Base-by-base conservation (phyloP, 2,329 filamentous ascomycete genomes). In the Samsoniella hepiali region DNA sequence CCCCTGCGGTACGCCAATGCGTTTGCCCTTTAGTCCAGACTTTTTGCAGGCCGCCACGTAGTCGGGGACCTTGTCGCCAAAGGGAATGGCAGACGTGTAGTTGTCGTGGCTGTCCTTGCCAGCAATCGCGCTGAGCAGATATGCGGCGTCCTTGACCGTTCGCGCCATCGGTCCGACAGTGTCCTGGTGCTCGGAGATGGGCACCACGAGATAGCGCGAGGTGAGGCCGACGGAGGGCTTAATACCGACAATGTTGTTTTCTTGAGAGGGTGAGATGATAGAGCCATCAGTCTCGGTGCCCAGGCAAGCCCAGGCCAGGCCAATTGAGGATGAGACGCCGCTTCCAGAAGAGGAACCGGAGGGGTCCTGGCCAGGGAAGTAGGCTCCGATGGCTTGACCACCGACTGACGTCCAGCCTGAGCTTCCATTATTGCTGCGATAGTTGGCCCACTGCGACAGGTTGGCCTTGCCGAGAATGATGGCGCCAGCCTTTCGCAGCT, bases 161-260 rank as follows among this genome's bases (percentile, higher is more conserved):
- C 83, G 80, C 0, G 82, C 84, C 72, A 91, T 86, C 0, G 82
- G 79, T 0, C 88, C 88, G 1, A 90, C 79, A 0, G 82, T 85
- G 68, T 91, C 88, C 67, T 88, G 85, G 67, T 86, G 82, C 45
- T 80, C 73, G 15, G 81, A 84, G 6, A 90, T 84, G 0, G 88
- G 87, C n/a, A 90, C 84, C 1, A 89, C 87, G 4, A 88, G 77
- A 65, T 81, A 75, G 15, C 85, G 77, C 1, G 84, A 87, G 0
- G 84, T 89, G 3, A 90, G 76, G 0, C 88, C 88, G 1, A 89
- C 84, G 0, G 86, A 88, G 1, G 88, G 86, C 70, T 88, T 88
- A 71, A 91, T 86, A 1, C 86, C 88, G 0, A 89, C 87, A 1
- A 90, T 66, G 60, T 88, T 87, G 72, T 84, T 88, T 1, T 67